Evolutionary conservation across 169 alveolate species (phyloP).

Genomic region (Plasmodium yoelii): DNA sequence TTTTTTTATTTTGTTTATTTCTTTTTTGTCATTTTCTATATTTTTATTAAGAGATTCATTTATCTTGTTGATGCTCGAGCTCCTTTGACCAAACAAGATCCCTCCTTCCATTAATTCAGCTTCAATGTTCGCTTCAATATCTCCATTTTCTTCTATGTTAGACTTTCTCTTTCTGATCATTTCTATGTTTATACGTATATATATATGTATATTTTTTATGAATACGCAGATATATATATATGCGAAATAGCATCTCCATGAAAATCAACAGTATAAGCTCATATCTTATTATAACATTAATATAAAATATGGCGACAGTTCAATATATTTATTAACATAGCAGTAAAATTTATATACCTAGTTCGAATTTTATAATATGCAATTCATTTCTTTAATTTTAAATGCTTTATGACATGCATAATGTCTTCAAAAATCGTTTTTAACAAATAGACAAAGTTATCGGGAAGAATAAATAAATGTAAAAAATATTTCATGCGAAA

Average conservation of each 20-base stretch:
- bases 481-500: slow-evolving; percentile 14
- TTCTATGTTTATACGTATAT: slow-evolving; percentile 1
- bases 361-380: too few species aligned
- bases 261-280: not conserved
- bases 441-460: slow-evolving; percentile 46
- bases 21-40: not conserved
- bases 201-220: not conserved
- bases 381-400: slow-evolving; percentile 7
- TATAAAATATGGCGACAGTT: not conserved
- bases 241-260: not conserved
- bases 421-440: slow-evolving; percentile 4
- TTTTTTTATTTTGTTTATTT: not conserved
- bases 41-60: too few species aligned
- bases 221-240: too few species aligned
- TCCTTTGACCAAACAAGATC: not conserved
- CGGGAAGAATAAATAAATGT: not conserved
- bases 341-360: too few species aligned
- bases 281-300: not conserved
- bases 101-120: slow-evolving; percentile 44
- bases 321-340: not conserved
- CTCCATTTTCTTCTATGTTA: slow-evolving; percentile 50
- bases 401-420: not conserved
- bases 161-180: slow-evolving; percentile 74
- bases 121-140: slow-evolving; percentile 10
- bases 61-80: not conserved